phyloP scores from a whole-genome alignment of 129 eudicot genomes.

The Pittosporum tobira region DNA sequence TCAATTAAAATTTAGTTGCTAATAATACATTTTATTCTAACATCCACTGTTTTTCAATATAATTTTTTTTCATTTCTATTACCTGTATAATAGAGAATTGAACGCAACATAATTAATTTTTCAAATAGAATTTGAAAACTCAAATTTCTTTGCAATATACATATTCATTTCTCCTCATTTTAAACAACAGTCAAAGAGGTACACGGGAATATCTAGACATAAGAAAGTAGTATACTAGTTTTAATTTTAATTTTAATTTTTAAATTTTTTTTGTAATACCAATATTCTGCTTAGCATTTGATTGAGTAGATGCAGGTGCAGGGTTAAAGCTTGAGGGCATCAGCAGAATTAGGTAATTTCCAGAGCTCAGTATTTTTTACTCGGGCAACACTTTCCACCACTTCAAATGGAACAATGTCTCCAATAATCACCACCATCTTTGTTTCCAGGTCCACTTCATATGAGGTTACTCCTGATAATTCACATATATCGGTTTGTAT shows the following conservation, averaged over 20 bases:
- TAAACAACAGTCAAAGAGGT: neutral
- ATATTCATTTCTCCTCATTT: neutral
- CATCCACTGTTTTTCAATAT: too few species aligned
- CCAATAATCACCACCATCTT: slow-evolving; percentile 93
- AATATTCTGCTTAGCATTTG: too few species aligned
- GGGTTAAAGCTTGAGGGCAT: neutral
- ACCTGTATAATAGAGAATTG: too few species aligned
- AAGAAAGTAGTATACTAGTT: neutral
- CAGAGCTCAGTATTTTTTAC: slow-evolving; percentile 81
- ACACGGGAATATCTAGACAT: neutral
- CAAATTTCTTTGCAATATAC: neutral
- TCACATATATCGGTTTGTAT: neutral
- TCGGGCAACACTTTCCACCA: slow-evolving; percentile 86
- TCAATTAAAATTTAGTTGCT: too few species aligned
- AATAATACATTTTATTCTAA: too few species aligned
- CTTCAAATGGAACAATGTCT: slow-evolving; percentile 85
- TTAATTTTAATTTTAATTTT: too few species aligned
- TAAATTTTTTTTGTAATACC: too few species aligned
- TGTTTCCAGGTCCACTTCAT: slow-evolving; percentile 83
- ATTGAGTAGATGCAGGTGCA: neutral
- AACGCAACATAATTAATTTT: too few species aligned
- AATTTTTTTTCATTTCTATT: too few species aligned
- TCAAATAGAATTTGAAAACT: neutral
- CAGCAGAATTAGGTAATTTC: slow-evolving; percentile 9
- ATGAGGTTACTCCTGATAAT: slow-evolving; percentile 72